Percentiles rank a stretch among this genome's conserved stretches.
phyloP scores from a whole-genome alignment of 78 protist genomes.

The Dictyostelium firmibasis region DNA sequence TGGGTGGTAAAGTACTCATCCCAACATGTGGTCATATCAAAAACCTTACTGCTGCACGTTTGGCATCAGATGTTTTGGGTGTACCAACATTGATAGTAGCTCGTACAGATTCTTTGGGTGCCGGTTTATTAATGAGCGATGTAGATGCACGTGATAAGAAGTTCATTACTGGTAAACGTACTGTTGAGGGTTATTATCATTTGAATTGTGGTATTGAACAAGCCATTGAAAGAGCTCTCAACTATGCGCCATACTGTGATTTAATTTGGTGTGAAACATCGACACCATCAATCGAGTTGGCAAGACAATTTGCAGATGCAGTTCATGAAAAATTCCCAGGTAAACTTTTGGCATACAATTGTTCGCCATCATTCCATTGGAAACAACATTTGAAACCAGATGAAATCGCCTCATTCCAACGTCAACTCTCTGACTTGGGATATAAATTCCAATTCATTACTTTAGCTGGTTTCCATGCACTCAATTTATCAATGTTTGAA shows the following conservation, averaged over 20 bases:
- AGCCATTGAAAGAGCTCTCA: constrained; percentile 87
- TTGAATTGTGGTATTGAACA: constrained; percentile 85
- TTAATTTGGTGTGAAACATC: constrained; percentile 95
- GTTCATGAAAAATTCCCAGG: constrained; percentile 81
- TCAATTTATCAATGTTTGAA: constrained; percentile 79
- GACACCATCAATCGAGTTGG: constrained; percentile 89
- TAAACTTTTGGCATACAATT: constrained; percentile 92
- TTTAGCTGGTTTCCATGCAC: constrained; percentile 95
- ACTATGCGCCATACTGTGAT: constrained; percentile 92
- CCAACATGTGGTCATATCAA: constrained; percentile 92
- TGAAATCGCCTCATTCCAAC: constrained; percentile 87
- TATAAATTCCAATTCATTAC: constrained; percentile 96
- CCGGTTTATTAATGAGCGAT: constrained; percentile 88
- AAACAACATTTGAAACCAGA: constrained; percentile 90
- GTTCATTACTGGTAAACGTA: constrained; percentile 88
- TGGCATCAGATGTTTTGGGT: constrained; percentile 92
- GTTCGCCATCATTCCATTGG: constrained; percentile 97
- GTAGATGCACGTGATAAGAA: constrained; percentile 89
- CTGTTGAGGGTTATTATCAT: constrained; percentile 94
- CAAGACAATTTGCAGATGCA: constrained; percentile 88
- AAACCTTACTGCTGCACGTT: constrained; percentile 91
- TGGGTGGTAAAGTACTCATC: constrained; percentile 92
- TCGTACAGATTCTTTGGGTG: constrained; percentile 96
- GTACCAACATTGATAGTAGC: constrained; percentile 89
- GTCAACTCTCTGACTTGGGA: constrained; percentile 86